phyloP scores from a whole-genome alignment of 2,329 filamentous ascomycete species.

The Saccharata proteae region DNA sequence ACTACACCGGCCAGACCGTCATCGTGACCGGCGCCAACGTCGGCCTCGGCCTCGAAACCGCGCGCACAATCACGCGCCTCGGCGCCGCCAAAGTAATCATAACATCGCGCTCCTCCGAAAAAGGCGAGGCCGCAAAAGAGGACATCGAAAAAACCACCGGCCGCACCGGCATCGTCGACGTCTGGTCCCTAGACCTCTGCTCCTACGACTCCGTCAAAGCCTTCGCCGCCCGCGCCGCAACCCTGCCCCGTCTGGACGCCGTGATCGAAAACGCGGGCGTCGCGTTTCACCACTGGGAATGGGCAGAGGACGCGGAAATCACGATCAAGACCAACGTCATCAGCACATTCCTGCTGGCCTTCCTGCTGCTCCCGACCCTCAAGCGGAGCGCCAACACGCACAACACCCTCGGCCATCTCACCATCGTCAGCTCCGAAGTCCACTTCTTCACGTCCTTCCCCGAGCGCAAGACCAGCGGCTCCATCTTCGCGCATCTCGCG shows the following conservation, averaged over 20 bases:
- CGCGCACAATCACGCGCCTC: constrained; percentile 29
- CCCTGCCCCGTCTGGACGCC: constrained; percentile 22
- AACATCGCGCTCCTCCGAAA: constrained; percentile 29
- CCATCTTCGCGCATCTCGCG: constrained; percentile 12
- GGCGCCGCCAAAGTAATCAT: constrained; percentile 32
- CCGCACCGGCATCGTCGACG: constrained; percentile 24
- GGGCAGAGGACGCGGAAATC: constrained; percentile 18
- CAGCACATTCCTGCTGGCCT: constrained; percentile 25
- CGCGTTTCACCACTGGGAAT: constrained; percentile 14
- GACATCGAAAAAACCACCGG: constrained; percentile 26
- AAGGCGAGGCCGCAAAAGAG: constrained; percentile 32
- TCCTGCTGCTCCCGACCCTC: constrained; percentile 18
- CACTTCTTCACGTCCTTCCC: constrained; percentile 9
- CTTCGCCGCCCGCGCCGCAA: constrained; percentile 18
- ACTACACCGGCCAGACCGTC: constrained; percentile 25
- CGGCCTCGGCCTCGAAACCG: constrained; percentile 36
- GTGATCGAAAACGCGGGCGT: constrained; percentile 29
- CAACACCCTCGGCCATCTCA: constrained; percentile 6
- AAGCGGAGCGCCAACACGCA: constrained; percentile 3
- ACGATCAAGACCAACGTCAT: constrained; percentile 29
- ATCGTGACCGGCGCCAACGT: constrained; percentile 38
- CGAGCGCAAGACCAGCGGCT: constrained; percentile 3
- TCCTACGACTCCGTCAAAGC: constrained; percentile 25
- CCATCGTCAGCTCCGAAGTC: constrained; percentile 10
- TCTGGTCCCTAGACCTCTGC: constrained; percentile 32